Evolutionary conservation across 306 rosid genomes (phyloP).

Genomic region (Corylus americana): DNA sequence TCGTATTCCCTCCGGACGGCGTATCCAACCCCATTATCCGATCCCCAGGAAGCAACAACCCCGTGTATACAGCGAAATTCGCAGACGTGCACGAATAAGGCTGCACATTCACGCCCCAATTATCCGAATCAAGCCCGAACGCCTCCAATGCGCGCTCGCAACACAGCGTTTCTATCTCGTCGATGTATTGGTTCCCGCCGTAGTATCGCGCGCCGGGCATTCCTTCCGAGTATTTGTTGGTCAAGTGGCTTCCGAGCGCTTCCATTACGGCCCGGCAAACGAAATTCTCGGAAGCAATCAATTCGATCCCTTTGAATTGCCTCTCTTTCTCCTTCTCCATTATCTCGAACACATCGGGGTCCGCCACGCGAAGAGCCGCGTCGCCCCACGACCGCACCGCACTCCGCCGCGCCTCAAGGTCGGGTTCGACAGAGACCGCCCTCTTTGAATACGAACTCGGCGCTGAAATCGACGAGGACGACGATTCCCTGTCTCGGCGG

Average conservation of each 20-base stretch:
- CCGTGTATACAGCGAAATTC: conserved; percentile 86
- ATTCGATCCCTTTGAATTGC: conserved; percentile 75
- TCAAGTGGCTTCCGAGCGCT: conserved; percentile 89
- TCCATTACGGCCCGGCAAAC: conserved; percentile 87
- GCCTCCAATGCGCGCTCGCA: conserved; percentile 80
- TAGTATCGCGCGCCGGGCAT: conserved; percentile 87
- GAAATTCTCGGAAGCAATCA: conserved; percentile 91
- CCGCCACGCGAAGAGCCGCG: conserved; percentile 61
- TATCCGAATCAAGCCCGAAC: conserved; percentile 58
- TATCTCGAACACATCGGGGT: conserved; percentile 62
- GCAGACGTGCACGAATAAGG: conserved; percentile 96
- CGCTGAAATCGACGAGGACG: conserved; percentile 32
- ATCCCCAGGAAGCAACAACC: conserved; percentile 78
- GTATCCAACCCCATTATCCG: conserved; percentile 94
- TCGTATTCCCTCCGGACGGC: conserved; percentile 95
- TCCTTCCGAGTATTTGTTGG: conserved; percentile 91
- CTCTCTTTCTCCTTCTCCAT: conserved; percentile 87
- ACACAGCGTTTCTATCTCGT: conserved; percentile 78
- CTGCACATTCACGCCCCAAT: conserved; percentile 94
- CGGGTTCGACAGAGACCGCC: conserved; percentile 39
- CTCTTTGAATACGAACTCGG: conserved; percentile 27
- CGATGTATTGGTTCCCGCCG: conserved; percentile 78
- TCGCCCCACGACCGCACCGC: conserved; percentile 74
- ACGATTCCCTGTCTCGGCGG: conserved; percentile 63
- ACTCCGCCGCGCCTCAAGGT: conserved; percentile 55